Conservation (phyloP, 768 basidiomycete genomes). For the Tylopilus intermedius region DNA sequence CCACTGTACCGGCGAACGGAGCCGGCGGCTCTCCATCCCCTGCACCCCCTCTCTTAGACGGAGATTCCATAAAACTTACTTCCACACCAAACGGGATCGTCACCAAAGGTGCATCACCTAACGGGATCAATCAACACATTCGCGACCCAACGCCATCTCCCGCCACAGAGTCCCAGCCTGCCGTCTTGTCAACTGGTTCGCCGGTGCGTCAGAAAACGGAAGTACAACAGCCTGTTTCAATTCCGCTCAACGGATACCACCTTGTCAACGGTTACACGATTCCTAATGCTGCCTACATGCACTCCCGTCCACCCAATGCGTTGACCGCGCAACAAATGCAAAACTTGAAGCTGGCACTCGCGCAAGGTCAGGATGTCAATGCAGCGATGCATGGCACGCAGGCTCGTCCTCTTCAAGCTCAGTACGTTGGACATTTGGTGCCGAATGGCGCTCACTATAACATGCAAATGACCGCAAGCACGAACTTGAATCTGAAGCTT, state of each 20-base stretch:
- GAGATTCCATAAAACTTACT: slow-evolving; percentile 31
- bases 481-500: slow-evolving; percentile 35
- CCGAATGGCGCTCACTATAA: slow-evolving; percentile 28
- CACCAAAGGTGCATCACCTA: slow-evolving; percentile 30
- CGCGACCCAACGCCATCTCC: slow-evolving; percentile 13
- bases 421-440: slow-evolving; percentile 29
- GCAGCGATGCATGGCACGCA: slow-evolving; percentile 30
- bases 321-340: slow-evolving; percentile 58
- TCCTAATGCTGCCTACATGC: slow-evolving; percentile 33
- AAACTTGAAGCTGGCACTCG: slow-evolving; percentile 53
- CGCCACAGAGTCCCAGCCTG: slow-evolving; percentile 19
- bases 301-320: slow-evolving; percentile 34
- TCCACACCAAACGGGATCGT: slow-evolving; percentile 16
- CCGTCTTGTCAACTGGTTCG: slow-evolving; percentile 27
- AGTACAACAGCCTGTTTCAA: slow-evolving; percentile 37
- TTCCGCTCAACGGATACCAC: slow-evolving; percentile 46
- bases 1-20: slow-evolving; percentile 31
- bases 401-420: slow-evolving; percentile 34
- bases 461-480: slow-evolving; percentile 21
- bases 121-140: slow-evolving; percentile 23
- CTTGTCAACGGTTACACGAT: slow-evolving; percentile 38
- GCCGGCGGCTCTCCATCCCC: slow-evolving; percentile 31
- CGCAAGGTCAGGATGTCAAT: slow-evolving; percentile 38
- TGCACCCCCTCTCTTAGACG: slow-evolving; percentile 38
- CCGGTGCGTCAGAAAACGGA: slow-evolving; percentile 49